A percentile compares a stretch with the other conserved stretches of the same genome.
phyloP scores from a whole-genome alignment of 306 rosid genomes.

The Ormosia semicastrata region DNA sequence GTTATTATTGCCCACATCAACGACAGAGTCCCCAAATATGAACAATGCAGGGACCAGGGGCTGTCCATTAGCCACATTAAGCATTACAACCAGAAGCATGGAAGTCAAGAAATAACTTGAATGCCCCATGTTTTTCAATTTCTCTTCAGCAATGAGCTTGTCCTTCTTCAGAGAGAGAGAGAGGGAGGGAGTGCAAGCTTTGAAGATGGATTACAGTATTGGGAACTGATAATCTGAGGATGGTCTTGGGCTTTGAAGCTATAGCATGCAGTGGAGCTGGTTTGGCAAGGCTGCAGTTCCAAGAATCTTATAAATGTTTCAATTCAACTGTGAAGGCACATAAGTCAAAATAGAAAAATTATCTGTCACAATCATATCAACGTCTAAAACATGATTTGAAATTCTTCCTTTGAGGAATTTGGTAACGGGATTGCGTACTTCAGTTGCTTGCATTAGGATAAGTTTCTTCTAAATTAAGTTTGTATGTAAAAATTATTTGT shows the following conservation, averaged over 20 bases:
- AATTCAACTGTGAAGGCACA: neutral
- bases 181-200: neutral
- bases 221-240: conserved; percentile 29
- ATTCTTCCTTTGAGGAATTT: conserved; percentile 12
- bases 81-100: conserved; percentile 31
- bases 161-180: conserved; percentile 8
- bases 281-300: conserved; percentile 17
- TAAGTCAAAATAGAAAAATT: conserved; percentile 17
- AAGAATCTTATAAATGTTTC: conserved; percentile 35
- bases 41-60: conserved; percentile 75
- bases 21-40: conserved; percentile 80
- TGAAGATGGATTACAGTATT: conserved; percentile 22
- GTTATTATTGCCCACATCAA: conserved; percentile 79
- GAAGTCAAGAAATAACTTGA: conserved; percentile 31
- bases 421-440: neutral
- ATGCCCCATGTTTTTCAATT: conserved; percentile 25
- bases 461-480: no score
- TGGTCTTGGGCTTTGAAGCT: conserved; percentile 16
- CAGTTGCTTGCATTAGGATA: no score
- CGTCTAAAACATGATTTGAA: neutral
- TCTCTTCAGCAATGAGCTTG: conserved; percentile 20
- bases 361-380: neutral
- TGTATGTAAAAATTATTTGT: no score
- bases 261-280: conserved; percentile 23
- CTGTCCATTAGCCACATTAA: conserved; percentile 47